Base-by-base conservation (phyloP, 306 rosid genomes). In the Vigna hirtella region DNA sequence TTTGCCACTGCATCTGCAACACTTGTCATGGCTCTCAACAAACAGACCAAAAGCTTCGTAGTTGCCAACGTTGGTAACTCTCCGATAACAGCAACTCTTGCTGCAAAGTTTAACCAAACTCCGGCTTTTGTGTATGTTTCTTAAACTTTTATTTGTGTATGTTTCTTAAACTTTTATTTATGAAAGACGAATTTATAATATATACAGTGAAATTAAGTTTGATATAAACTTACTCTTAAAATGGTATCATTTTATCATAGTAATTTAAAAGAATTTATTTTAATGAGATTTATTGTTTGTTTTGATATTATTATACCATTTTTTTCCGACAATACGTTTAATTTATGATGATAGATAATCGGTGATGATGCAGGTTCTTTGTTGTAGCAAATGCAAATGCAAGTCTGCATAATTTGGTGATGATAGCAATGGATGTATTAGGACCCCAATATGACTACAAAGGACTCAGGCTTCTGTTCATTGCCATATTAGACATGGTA, bases 401-500 rank as follows among this genome's bases (percentile, higher is more conserved):
- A 3, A 86, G 92, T 77, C 26, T 95, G 18, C 99, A 95, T 85
- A 91, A 84, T 77, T 83, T 86, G 90, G n/a, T 81, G 82, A 88
- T 93, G 91, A 88, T 93, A 57, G 73, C 80, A 64, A 22, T 86
- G 58, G 89, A 89, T 1, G 6, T 89, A 10, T 83, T 87, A n/a
- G 90, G 93, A 48, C 79, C 77, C 55, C 83, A 72, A 16, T 56
- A 87, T 62, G 91, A 87, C 71, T 84, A 79, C 79, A 85, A 86
- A 62, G 93, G 96, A 64, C 88, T 89, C 59, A 81, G 91, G 57
- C 86, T 91, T 61, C 90, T 89, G 42, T 66, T 83, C 48, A 77
- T 89, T 79, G 93, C 98, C 69, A 88, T 95, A 81, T 70, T 93
- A 74, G 98, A 95, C 85, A 78, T 89, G 98, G 98, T 95, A 30